Evolutionary conservation across 108 stramenopile species (phyloP), one percentile per base, ranked within the genome.

Genomic region (Conticribra guillardii): DNA sequence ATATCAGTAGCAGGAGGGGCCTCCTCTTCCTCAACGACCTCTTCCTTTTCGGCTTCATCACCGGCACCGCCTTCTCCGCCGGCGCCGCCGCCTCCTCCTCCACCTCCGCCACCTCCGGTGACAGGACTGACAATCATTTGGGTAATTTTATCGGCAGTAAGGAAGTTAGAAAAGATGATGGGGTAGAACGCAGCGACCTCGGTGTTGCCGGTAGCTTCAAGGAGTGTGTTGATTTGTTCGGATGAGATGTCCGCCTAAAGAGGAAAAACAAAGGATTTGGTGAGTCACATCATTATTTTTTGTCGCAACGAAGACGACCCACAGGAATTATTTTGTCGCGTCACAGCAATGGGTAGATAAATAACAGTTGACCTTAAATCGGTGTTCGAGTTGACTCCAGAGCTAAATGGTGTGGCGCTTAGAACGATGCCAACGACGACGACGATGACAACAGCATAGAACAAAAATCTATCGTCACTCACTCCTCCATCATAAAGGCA

Each of bases 181-280:
- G 97, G 97, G 89, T 95, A 96, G 79, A 94, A 98, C 32, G 92
- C 86, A 61, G 96, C 94, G 16, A 98, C 97, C 59, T 97, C 96
- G 1, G 78, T 89, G 80, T 97, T 97, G 29, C 95, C 93, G 48
- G 97, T 98, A 22, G 97, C 96, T 70, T 84, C 83, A 48, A 98
- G 85, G 47, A 98, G 84, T 46, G 85, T 74, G 54, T 68, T 85
- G 85, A 98, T 91, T 81, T 94, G 91, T 59, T 94, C 95, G 33
- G 90, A 88, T 53, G 89, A 76, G 73, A 98, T 83, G 46, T 96
- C 97, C 66, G 97, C 92, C 82, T 87, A 31, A 53, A 26, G 54
- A 19, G 49, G 18, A 8, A 29, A 51, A 23, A 27, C 17, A 17
- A 24, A 64, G 33, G 30, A 34, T 16, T 22, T 30, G 49, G 30